phyloP scores from a whole-genome alignment of 2,329 filamentous ascomycete genomes.

The Paracoccidioides lutzii region DNA sequence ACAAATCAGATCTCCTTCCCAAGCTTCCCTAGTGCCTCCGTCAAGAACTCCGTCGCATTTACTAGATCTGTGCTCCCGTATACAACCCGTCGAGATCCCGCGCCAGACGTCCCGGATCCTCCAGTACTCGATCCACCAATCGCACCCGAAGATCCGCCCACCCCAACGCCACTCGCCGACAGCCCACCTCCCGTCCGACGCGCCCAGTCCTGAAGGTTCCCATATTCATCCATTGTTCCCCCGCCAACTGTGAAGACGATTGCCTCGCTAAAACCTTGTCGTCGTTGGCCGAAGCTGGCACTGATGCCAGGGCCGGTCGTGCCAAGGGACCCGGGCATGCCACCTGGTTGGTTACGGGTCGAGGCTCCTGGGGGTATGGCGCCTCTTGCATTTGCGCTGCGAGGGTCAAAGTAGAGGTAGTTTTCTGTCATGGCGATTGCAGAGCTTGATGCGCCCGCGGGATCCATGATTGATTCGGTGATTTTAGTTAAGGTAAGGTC shows the following conservation, averaged over 20 bases:
- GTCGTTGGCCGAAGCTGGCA: slow-evolving; percentile 78
- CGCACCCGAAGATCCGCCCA: slow-evolving; percentile 27
- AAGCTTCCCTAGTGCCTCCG: slow-evolving; percentile 43
- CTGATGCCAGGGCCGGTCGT: slow-evolving; percentile 50
- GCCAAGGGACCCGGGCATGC: slow-evolving; percentile 32
- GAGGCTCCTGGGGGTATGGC: slow-evolving; percentile 72
- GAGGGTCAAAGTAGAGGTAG: slow-evolving; percentile 94
- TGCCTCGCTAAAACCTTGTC: slow-evolving; percentile 80
- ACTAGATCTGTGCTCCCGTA: slow-evolving; percentile 80
- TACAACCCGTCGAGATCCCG: slow-evolving; percentile 65
- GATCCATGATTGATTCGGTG: slow-evolving; percentile 96
- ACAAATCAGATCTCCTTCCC: slow-evolving; percentile 39
- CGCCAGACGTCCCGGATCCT: slow-evolving; percentile 25
- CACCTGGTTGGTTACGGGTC: slow-evolving; percentile 31
- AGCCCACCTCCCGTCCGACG: slow-evolving; percentile 51
- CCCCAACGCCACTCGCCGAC: slow-evolving; percentile 28
- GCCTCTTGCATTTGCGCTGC: slow-evolving; percentile 82
- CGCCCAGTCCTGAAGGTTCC: slow-evolving; percentile 94
- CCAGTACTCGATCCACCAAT: slow-evolving; percentile 24
- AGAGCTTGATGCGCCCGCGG: slow-evolving; percentile 71
- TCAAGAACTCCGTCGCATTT: slow-evolving; percentile 49
- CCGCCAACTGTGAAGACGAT: slow-evolving; percentile 93
- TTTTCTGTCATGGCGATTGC: slow-evolving; percentile 93
- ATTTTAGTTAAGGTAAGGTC: slow-evolving; percentile 97
- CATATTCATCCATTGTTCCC: slow-evolving; percentile 97